Evolutionary conservation across 352 stramenopile species (phyloP), one percentile per base, ranked within the genome.

Genomic region (Globisporangium viniferum): DNA sequence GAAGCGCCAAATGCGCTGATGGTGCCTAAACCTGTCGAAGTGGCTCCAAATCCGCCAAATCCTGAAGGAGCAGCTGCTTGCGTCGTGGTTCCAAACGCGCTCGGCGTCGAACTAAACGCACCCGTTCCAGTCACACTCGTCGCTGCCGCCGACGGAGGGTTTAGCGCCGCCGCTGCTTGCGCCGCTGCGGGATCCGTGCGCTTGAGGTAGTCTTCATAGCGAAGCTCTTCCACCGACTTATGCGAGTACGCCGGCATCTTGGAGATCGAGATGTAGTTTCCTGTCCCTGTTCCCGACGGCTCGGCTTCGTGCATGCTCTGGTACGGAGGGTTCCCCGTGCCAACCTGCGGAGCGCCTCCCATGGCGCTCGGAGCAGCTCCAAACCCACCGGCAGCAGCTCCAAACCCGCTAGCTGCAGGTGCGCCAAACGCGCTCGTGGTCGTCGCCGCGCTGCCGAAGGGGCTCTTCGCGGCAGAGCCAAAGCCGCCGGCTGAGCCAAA

Each of bases 321-420:
- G 71, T 94, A 96, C 31, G 86, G 72, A 15, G 88, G 85, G 22
- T 77, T 73, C 44, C 88, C 88, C 2, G 88, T 95, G 46, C 88
- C 88, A 20, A 93, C 87, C 64, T 91, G 86, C 36, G 73, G 68
- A 35, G 69, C 66, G 10, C 58, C 58, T 29, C 75, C 75, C 5
- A 73, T 55, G 5, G 73, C 53, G 1, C 63, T 67, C 51, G 73
- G 55, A 12, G 75, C 75, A 22, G 73, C 66, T 2, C 80, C 80
- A 67, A 88, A 88, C 0, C 53, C 70, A 18, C 75, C 69, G 41
- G 8, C 36, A 12, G 68, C 35, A 20, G 65, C 57, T 15, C 67
- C 67, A 53, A 72, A 72, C 7, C 75, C 80, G 2, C 70, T 67
- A 5, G 73, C 24, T 10, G 70, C 73, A 29, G 75, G 72, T 36